Percentiles rank a stretch among this genome's conserved stretches.
Conservation (phyloP, 148 eudicot species). For the Rheum nobile region DNA sequence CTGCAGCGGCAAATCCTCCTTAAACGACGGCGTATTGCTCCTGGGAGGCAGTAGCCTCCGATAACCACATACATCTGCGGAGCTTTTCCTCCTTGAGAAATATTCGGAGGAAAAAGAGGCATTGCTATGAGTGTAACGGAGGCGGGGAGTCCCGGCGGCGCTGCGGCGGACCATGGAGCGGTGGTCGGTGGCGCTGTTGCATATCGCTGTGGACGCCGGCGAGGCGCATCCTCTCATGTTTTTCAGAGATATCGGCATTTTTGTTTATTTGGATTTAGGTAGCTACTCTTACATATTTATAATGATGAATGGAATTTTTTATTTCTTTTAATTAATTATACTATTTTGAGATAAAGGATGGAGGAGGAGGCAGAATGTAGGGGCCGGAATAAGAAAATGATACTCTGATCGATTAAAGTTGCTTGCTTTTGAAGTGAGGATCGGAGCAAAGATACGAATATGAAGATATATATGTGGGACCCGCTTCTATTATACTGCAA, state of each 20-base stretch:
- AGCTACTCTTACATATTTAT: no score
- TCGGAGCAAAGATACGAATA: no score
- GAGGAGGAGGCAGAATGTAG: background rate
- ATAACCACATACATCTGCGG: conserved; percentile 32
- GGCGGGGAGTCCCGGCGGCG: background rate
- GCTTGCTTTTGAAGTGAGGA: no score
- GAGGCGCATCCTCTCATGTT: conserved; percentile 41
- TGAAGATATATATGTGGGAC: no score
- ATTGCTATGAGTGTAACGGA: conserved; percentile 10
- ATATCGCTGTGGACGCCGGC: background rate
- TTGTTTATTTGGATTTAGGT: no score
- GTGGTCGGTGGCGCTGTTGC: conserved; percentile 24
- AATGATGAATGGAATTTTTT: no score
- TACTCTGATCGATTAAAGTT: no score
- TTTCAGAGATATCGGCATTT: conserved; percentile 23
- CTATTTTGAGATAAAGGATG: no score
- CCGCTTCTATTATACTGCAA: no score
- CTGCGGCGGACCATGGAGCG: conserved; percentile 5
- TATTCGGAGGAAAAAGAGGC: no score
- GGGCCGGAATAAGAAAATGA: no score
- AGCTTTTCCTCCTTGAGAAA: conserved; percentile 31
- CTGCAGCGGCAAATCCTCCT: conserved; percentile 14
- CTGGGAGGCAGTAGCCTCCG: background rate
- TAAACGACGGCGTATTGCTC: conserved; percentile 3
- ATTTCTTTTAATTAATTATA: no score